Conservation (phyloP, 345 rosid species). For the Brassica incana region DNA sequence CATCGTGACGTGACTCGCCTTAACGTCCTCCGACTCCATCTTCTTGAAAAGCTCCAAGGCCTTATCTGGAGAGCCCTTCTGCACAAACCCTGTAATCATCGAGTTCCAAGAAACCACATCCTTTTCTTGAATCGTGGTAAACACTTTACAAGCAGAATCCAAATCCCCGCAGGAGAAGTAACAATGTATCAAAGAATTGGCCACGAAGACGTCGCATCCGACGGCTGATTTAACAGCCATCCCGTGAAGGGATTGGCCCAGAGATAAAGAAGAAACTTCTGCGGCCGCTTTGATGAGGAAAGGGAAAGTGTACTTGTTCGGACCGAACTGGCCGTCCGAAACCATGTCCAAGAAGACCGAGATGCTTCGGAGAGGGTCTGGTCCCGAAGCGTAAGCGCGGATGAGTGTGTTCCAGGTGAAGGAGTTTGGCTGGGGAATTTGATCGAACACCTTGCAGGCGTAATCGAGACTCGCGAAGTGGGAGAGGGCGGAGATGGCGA, state of each 20-base stretch:
- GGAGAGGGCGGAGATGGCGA: slow-evolving; percentile 42
- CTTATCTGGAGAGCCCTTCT: slow-evolving; percentile 55
- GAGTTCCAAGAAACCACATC: slow-evolving; percentile 84
- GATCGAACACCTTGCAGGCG: slow-evolving; percentile 68
- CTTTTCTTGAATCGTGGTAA: slow-evolving; percentile 45
- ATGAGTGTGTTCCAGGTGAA: slow-evolving; percentile 71
- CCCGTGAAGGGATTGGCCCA: slow-evolving; percentile 62
- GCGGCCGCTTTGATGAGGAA: slow-evolving; percentile 65
- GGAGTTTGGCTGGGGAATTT: slow-evolving; percentile 68
- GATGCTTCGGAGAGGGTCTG: slow-evolving; percentile 52
- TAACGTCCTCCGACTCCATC: slow-evolving; percentile 56
- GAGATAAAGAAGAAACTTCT: slow-evolving; percentile 33
- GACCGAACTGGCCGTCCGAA: slow-evolving; percentile 42
- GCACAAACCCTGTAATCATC: slow-evolving; percentile 62
- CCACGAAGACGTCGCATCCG: slow-evolving; percentile 49
- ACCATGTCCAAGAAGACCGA: slow-evolving; percentile 51
- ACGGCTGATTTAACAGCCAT: slow-evolving; percentile 54
- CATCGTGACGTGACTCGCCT: slow-evolving; percentile 68
- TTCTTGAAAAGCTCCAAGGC: slow-evolving; percentile 54
- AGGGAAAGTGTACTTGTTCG: slow-evolving; percentile 71
- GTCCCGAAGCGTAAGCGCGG: slow-evolving; percentile 62
- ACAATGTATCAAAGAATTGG: slow-evolving; percentile 63
- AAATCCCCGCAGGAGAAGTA: slow-evolving; percentile 58
- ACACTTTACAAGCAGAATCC: slow-evolving; percentile 58
- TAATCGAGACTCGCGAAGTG: slow-evolving; percentile 57